A percentile compares a stretch with the other conserved stretches of the same genome.
Evolutionary conservation across 768 basidiomycete genomes (phyloP).

Genomic region (Mycena maculata): DNA sequence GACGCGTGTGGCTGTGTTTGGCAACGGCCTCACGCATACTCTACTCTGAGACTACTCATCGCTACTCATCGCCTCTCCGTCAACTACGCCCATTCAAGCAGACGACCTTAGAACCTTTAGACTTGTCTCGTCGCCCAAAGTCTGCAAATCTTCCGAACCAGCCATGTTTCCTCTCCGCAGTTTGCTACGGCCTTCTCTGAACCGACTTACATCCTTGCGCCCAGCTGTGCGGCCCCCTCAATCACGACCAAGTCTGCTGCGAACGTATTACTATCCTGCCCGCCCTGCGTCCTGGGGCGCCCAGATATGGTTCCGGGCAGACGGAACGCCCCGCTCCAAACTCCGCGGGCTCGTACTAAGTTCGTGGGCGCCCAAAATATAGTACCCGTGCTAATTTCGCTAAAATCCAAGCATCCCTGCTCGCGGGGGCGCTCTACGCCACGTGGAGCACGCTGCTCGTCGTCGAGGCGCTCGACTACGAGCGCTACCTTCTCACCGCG

Average conservation of each 20-base stretch:
- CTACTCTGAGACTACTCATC: too few species aligned
- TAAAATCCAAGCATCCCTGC: conserved; percentile 20
- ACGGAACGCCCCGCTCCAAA: conserved; percentile 29
- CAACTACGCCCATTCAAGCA: too few species aligned
- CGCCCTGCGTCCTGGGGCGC: conserved; percentile 22
- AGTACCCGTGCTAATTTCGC: too few species aligned
- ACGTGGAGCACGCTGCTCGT: conserved; percentile 29
- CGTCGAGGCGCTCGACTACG: conserved; percentile 35
- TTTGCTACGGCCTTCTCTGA: not conserved
- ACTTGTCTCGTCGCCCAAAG: too few species aligned
- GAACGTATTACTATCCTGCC: conserved; percentile 14
- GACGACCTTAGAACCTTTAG: too few species aligned
- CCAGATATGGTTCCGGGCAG: conserved; percentile 27
- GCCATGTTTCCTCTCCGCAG: conserved; percentile 17
- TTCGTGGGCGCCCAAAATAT: conserved; percentile 10
- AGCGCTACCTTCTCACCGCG: conserved; percentile 31
- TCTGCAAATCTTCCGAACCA: not conserved
- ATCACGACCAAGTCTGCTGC: not conserved
- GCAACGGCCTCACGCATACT: too few species aligned
- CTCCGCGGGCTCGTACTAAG: conserved; percentile 30
- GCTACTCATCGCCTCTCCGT: too few species aligned
- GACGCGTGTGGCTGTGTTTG: too few species aligned
- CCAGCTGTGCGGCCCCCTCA: not conserved
- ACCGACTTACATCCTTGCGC: not conserved
- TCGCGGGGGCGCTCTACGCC: conserved; percentile 15